These are phyloP conservation scores for Conoideocrella luteorostrata DNA, from an alignment of 2,329 filamentous ascomycete genomes.

Conservation along the genomic window DNA sequence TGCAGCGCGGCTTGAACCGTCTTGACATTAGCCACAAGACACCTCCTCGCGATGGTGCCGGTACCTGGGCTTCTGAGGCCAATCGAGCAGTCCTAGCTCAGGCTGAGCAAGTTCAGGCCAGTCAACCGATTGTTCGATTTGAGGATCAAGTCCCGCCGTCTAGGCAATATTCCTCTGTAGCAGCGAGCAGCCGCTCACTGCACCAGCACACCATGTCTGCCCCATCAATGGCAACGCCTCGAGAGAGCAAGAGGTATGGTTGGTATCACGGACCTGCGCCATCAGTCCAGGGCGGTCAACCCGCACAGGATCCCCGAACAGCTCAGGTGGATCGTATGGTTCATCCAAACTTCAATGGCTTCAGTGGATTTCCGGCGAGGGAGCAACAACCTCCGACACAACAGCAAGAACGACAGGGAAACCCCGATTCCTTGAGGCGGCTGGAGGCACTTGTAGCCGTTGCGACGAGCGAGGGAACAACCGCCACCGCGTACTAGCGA, in stretches of 20 bases:
- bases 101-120: slow-evolving; percentile 42
- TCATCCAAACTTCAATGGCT: slow-evolving; percentile 49
- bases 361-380: slow-evolving; percentile 42
- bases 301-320: slow-evolving; percentile 24
- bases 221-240: slow-evolving; percentile 47
- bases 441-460: slow-evolving; percentile 39
- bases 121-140: slow-evolving; percentile 47
- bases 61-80: slow-evolving; percentile 50
- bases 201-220: slow-evolving; percentile 57
- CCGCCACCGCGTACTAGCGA: slow-evolving; percentile 33
- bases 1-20: slow-evolving; percentile 60
- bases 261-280: slow-evolving; percentile 60
- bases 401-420: slow-evolving; percentile 22
- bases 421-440: slow-evolving; percentile 28
- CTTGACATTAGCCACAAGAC: slow-evolving; percentile 55
- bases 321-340: slow-evolving; percentile 50
- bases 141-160: slow-evolving; percentile 38
- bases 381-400: slow-evolving; percentile 22
- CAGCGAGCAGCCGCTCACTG: slow-evolving; percentile 24
- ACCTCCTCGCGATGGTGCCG: slow-evolving; percentile 45
- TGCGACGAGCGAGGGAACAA: slow-evolving; percentile 37
- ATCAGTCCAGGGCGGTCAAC: slow-evolving; percentile 27
- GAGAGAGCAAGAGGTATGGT: slow-evolving; percentile 59
- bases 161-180: slow-evolving; percentile 23
- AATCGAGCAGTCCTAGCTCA: slow-evolving; percentile 50